A percentile compares a stretch with the other conserved stretches of the same genome.
Conservation (phyloP, 2,329 filamentous ascomycete genomes). For the Ophiobolus disseminans region DNA sequence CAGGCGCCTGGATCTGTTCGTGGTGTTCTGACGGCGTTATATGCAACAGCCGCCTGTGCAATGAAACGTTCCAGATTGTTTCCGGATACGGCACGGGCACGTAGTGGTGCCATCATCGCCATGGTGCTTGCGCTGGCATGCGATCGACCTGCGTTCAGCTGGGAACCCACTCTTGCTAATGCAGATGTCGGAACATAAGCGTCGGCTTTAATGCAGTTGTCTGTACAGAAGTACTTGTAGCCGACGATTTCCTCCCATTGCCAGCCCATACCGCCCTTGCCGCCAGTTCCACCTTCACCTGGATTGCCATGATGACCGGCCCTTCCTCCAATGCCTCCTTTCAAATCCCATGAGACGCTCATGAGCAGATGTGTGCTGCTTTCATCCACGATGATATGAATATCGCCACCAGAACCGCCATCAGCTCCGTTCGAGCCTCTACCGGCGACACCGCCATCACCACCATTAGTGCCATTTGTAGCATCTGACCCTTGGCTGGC, state of each 20-base stretch:
- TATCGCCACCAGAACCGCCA: slow-evolving; percentile 10
- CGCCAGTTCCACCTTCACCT: slow-evolving; percentile 6
- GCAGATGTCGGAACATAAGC: not conserved
- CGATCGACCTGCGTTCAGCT: no score
- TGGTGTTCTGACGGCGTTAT: slow-evolving; percentile 1
- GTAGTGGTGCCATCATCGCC: no score
- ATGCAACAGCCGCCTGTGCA: slow-evolving; percentile 2
- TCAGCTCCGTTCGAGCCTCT: slow-evolving; percentile 9
- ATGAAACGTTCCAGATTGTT: no score
- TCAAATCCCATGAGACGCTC: slow-evolving; percentile 8
- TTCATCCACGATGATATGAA: slow-evolving; percentile 10
- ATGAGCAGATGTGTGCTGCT: slow-evolving; percentile 14
- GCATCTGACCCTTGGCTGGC: slow-evolving; percentile 12
- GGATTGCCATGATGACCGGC: slow-evolving; percentile 6
- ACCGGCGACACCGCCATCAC: slow-evolving; percentile 12
- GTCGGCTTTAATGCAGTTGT: slow-evolving; percentile 1
- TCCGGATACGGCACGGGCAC: no score
- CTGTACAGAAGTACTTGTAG: slow-evolving; percentile 10
- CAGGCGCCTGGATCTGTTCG: slow-evolving; percentile 3
- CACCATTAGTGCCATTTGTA: slow-evolving; percentile 15
- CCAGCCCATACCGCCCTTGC: slow-evolving; percentile 7
- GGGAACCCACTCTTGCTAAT: not conserved
- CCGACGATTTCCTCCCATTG: slow-evolving; percentile 9
- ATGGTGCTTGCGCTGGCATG: no score
- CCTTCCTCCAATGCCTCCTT: slow-evolving; percentile 5